Percentiles rank a stretch among this genome's conserved stretches.
These are phyloP conservation scores for Melastoma malabathricum DNA, from an alignment of 345 rosid species.

Conservation along the genomic window DNA sequence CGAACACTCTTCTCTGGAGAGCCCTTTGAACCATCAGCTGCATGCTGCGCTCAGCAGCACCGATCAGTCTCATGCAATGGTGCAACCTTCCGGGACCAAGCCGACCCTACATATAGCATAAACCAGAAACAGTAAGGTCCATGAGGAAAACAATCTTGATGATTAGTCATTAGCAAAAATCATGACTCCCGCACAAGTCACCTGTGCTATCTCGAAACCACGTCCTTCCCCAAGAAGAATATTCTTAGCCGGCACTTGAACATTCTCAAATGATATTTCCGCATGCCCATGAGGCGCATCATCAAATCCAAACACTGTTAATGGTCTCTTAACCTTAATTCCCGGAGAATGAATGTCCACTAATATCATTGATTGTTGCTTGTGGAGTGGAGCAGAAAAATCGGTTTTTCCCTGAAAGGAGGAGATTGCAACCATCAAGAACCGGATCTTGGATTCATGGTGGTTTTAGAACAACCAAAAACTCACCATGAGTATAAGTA, in stretches of 20 bases:
- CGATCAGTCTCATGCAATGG: conserved; percentile 94
- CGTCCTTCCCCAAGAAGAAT: conserved; percentile 93
- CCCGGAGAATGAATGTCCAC: conserved; percentile 78
- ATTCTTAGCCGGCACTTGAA: conserved; percentile 65
- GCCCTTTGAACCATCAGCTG: conserved; percentile 84
- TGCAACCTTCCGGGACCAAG: conserved; percentile 98
- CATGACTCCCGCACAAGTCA: conserved; percentile 7
- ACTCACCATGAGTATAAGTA: conserved; percentile 94
- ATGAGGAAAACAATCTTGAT: no score
- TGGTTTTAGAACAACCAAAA: background rate
- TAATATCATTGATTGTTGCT: conserved; percentile 93
- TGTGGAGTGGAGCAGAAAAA: conserved; percentile 64
- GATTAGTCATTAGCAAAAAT: no score
- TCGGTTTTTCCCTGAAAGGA: conserved; percentile 75
- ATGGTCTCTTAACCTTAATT: conserved; percentile 62
- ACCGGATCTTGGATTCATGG: no score
- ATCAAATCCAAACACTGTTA: conserved; percentile 79
- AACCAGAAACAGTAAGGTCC: no score
- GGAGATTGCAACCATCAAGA: background rate
- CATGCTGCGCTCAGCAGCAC: conserved; percentile 98
- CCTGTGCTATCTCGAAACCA: conserved; percentile 99
- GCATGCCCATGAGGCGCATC: conserved; percentile 99
- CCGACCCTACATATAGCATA: conserved; percentile 59
- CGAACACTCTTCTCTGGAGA: conserved; percentile 62
- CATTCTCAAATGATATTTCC: conserved; percentile 66